Conservation (phyloP, 768 basidiomycete genomes). For the Hortiboletus campestris region DNA sequence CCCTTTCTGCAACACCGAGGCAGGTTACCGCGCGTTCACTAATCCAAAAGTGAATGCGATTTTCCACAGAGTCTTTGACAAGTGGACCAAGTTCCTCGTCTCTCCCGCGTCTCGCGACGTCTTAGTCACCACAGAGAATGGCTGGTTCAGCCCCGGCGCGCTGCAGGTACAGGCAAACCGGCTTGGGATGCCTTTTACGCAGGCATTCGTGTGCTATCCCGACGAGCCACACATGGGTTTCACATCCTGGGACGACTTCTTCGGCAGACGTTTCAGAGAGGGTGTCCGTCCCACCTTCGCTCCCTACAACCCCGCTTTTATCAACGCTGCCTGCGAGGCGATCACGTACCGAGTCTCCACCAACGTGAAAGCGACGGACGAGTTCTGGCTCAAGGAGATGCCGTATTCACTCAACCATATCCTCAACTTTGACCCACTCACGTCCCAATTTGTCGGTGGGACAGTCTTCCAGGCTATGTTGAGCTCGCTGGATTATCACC, state of each 20-base stretch:
- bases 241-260: slow-evolving; percentile 55
- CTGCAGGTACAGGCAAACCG: slow-evolving; percentile 9
- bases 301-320: slow-evolving; percentile 30
- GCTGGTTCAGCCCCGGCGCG: slow-evolving; percentile 49
- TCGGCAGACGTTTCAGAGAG: slow-evolving; percentile 43
- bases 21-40: slow-evolving; percentile 23
- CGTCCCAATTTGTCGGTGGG: slow-evolving; percentile 46
- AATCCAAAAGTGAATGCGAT: slow-evolving; percentile 42
- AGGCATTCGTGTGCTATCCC: slow-evolving; percentile 44
- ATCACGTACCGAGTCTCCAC: slow-evolving; percentile 40
- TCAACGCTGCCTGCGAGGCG: slow-evolving; percentile 56
- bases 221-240: slow-evolving; percentile 43
- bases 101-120: slow-evolving; percentile 43
- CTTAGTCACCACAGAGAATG: slow-evolving; percentile 36
- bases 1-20: slow-evolving; percentile 23
- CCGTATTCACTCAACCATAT: slow-evolving; percentile 60
- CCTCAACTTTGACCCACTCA: slow-evolving; percentile 42
- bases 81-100: slow-evolving; percentile 48
- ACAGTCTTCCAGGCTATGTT: slow-evolving; percentile 60
- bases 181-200: slow-evolving; percentile 32
- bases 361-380: slow-evolving; percentile 41
- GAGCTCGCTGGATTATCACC: slow-evolving; percentile 53
- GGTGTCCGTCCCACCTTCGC: slow-evolving; percentile 40
- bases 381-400: slow-evolving; percentile 62
- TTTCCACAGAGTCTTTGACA: slow-evolving; percentile 48